Percentiles rank a stretch among this genome's conserved stretches.
Conservation (phyloP, 176 grass and related monocot genomes). For the Pontederia paniculata region DNA sequence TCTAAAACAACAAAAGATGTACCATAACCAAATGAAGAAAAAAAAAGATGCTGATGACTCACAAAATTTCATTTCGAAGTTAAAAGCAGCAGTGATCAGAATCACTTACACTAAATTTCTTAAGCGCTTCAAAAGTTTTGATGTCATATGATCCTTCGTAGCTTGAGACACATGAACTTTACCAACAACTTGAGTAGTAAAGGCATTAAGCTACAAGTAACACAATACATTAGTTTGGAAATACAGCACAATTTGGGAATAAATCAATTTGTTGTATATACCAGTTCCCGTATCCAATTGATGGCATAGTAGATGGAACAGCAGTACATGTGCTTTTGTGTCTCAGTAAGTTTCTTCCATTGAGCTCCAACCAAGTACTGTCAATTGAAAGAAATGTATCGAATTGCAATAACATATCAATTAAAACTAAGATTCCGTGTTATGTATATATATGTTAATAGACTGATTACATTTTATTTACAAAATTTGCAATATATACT, state of each 20-base stretch:
- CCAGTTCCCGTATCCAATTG: constrained; percentile 95
- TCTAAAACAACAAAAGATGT: not conserved
- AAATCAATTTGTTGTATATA: constrained; percentile 22
- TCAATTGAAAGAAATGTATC: constrained; percentile 13
- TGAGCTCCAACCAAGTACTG: constrained; percentile 58
- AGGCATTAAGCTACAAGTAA: constrained; percentile 71
- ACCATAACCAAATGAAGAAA: not conserved
- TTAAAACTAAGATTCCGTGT: too few species aligned
- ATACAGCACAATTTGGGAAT: constrained; percentile 13
- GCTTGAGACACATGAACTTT: constrained; percentile 47
- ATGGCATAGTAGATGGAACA: constrained; percentile 81
- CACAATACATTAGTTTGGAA: constrained; percentile 3
- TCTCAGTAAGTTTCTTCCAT: constrained; percentile 45
- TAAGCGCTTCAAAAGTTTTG: constrained; percentile 69
- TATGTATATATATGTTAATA: too few species aligned
- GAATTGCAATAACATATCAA: too few species aligned
- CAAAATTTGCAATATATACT: too few species aligned
- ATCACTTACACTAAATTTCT: constrained; percentile 80
- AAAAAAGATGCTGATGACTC: too few species aligned
- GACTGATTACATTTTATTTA: too few species aligned
- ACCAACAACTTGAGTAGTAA: constrained; percentile 59
- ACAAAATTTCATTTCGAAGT: not conserved
- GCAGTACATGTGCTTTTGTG: constrained; percentile 57
- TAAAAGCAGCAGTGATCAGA: constrained; percentile 10
- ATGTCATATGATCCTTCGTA: constrained; percentile 42